These are phyloP conservation scores for Calocybe gangraenosa DNA, from an alignment of 768 basidiomycete species.

Conservation along the genomic window DNA sequence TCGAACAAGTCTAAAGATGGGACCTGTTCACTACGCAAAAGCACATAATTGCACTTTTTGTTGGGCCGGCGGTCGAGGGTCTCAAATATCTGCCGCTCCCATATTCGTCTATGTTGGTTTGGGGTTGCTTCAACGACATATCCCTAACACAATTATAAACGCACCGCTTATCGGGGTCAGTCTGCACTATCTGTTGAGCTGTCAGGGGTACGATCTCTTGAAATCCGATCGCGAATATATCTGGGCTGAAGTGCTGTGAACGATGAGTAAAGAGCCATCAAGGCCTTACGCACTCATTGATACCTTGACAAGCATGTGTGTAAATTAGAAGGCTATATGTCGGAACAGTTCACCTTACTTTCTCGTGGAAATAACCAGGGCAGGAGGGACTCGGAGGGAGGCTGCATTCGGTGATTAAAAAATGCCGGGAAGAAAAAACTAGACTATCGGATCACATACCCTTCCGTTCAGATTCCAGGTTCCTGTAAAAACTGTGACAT, in stretches of 20 bases:
- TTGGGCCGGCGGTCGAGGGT: constrained; percentile 69
- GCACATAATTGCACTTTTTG: constrained; percentile 69
- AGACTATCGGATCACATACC: constrained; percentile 36
- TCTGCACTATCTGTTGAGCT: constrained; percentile 95
- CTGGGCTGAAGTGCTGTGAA: constrained; percentile 51
- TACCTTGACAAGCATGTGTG: constrained; percentile 17
- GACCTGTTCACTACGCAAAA: constrained; percentile 92
- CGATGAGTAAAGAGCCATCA: neutral
- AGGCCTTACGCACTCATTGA: constrained; percentile 47
- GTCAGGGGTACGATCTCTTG: constrained; percentile 98
- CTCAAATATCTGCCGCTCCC: constrained; percentile 82
- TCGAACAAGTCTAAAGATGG: constrained; percentile 1
- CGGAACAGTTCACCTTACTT: constrained; percentile 42
- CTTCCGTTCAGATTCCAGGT: constrained; percentile 97
- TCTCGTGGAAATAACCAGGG: constrained; percentile 89
- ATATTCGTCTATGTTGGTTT: constrained; percentile 57
- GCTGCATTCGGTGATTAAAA: constrained; percentile 30
- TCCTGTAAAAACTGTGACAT: constrained; percentile 77
- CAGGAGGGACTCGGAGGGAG: constrained; percentile 75
- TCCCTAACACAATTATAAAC: constrained; percentile 12
- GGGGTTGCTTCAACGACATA: neutral
- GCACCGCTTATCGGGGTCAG: constrained; percentile 89
- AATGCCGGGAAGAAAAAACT: neutral
- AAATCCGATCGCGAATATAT: constrained; percentile 88
- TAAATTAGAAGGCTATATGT: neutral